Evolutionary conservation across 2,329 filamentous ascomycete species (phyloP).

Genomic region (Paraconiothyrium brasiliense): DNA sequence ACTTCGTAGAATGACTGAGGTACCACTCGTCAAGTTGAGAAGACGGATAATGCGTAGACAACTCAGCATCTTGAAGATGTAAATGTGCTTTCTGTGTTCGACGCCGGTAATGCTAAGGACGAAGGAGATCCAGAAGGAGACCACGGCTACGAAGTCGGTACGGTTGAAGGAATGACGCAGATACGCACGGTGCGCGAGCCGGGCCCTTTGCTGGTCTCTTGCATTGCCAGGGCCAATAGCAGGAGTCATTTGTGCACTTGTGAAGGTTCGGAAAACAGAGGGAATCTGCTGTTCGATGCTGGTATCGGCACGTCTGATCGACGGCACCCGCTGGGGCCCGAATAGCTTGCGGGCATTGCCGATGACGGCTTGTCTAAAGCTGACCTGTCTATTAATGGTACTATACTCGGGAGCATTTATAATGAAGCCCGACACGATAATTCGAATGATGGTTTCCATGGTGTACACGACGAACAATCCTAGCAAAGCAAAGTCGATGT

Average conservation of each 20-base stretch:
- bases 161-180: conserved; percentile 95
- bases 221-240: conserved; percentile 65
- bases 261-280: conserved; percentile 80
- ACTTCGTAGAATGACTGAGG: conserved; percentile 91
- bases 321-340: conserved; percentile 78
- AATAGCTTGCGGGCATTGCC: conserved; percentile 83
- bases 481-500: conserved; percentile 83
- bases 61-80: conserved; percentile 95
- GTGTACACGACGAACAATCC: conserved; percentile 90
- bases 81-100: conserved; percentile 76
- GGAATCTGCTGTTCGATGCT: conserved; percentile 60
- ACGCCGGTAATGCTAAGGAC: conserved; percentile 73
- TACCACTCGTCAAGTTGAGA: conserved; percentile 91
- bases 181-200: conserved; percentile 90
- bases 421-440: conserved; percentile 92
- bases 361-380: conserved; percentile 75
- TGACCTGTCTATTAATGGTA: conserved; percentile 81
- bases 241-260: conserved; percentile 70
- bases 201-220: conserved; percentile 81
- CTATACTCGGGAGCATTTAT: conserved; percentile 92
- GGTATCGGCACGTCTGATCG: conserved; percentile 63
- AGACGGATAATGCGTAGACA: conserved; percentile 91
- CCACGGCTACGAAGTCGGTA: conserved; percentile 90
- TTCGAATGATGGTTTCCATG: conserved; percentile 80
- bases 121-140: conserved; percentile 96